Percentiles rank a stretch among this genome's conserved stretches.
phyloP scores from a whole-genome alignment of 73 alveolate genomes.

The Symbiodinium pilosum region DNA sequence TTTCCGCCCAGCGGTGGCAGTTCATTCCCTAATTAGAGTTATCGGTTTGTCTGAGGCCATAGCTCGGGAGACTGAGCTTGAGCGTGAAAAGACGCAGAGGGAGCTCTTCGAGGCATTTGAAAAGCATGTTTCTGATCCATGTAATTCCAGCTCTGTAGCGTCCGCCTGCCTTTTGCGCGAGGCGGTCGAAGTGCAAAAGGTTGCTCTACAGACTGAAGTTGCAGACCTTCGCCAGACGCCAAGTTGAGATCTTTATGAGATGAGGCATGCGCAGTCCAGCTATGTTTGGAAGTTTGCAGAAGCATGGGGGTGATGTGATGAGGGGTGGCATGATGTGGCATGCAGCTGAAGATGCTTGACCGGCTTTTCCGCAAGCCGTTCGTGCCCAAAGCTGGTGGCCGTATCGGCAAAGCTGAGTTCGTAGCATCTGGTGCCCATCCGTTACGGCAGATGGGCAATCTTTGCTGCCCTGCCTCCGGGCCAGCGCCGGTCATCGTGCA shows the following conservation, averaged over 20 bases:
- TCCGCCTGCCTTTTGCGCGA: too few relatives aligned
- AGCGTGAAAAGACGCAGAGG: background rate
- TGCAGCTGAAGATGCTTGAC: background rate
- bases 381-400: conserved; percentile 13
- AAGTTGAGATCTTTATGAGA: background rate
- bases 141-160: background rate
- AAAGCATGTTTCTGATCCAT: background rate
- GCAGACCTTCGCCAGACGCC: background rate
- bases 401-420: background rate
- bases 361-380: background rate
- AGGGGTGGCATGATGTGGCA: background rate
- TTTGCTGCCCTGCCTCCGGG: background rate
- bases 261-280: background rate
- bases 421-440: background rate
- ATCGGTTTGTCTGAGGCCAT: background rate
- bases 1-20: too few relatives aligned
- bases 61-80: background rate
- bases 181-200: background rate
- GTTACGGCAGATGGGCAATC: background rate
- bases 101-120: background rate
- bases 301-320: background rate
- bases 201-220: background rate
- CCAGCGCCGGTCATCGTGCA: conserved; percentile 23
- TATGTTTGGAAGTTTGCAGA: background rate
- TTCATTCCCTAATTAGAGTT: too few relatives aligned